Evolutionary conservation across 2,329 filamentous ascomycete genomes (phyloP), one percentile per base, ranked within the genome.

Genomic region (Botryotinia calthae): DNA sequence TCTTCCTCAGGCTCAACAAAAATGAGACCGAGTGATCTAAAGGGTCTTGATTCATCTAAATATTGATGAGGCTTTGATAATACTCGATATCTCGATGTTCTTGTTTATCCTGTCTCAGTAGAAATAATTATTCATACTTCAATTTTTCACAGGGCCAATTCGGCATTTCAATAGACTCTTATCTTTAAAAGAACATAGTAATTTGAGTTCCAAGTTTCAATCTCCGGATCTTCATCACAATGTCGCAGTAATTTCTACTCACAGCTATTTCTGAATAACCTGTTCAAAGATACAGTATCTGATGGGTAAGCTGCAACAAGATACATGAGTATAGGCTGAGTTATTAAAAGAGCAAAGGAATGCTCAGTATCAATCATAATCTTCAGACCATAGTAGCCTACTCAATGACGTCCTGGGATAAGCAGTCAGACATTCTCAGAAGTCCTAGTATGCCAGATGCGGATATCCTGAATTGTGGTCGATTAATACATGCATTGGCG

Each of bases 251-350:
- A 25, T 14, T 56, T 5, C 14, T 18, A 4, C 51, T 28, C n/a
- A 18, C 7, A 2, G 14, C 14, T 56, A 6, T 18, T 4, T 5
- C 16, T 16, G 1, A 3, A 4, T 28, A 1, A 8, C 14, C 2
- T 2, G 14, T 18, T 31, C 5, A 28, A 28, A 28, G 7, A 31
- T 28, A 18, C 14, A 56, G 6, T 9, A n/a, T 54, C 4, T n/a
- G 6, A 16, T 54, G 5, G 4, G 25, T 9, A 54, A n/a, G 5
- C 12, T n/a, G 12, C 2, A 54, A 25, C 25, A 54, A 54, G 2
- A 2, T 0, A 0, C 12, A n/a, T n/a, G 2, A 54, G 48, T 4
- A 6, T 14, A 14, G 10, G 6, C 10, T n/a, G 14, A 1, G 4
- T 51, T 0, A 54, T 12, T 16, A 28, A 5, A 14, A 54, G 14